Evolutionary conservation across 2,329 filamentous ascomycete species (phyloP), one percentile per base, ranked within the genome.

Genomic region (Ophiostoma himal-ulmi): DNA sequence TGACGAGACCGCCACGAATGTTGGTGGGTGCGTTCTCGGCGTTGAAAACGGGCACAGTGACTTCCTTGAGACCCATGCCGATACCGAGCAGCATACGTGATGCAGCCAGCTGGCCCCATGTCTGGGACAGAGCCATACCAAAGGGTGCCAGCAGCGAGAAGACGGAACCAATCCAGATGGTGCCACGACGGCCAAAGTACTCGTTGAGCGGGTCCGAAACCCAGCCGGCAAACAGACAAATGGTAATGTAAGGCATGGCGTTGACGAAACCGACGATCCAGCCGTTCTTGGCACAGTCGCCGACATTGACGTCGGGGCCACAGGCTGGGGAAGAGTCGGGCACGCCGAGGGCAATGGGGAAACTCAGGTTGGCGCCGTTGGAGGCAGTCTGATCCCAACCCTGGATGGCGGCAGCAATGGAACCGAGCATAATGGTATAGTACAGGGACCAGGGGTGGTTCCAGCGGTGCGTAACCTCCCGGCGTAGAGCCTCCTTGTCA

Each of bases 1-100:
- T 94, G 73, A 94, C 91, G 22, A 95, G 82, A 8, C 89, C 91
- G 73, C 91, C 90, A 76, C 91, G 86, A 70, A 93, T 89, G 1
- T 83, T 78, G 1, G 90, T 88, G 0, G 91, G 91, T 0, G 88
- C 86, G 70, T 87, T 91, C 78, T 94, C 91, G 1, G 91, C 91
- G 0, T 90, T 88, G 75, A 91, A 94, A 37, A 94, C 88, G 0
- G 91, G 91, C 1, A 92, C 89, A 67, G 83, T 82, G 82, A 68
- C 77, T 37, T 77, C 88, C 77, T 93, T 93, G 20, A 89, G 84
- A 37, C 91, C 91, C 81, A 94, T 92, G 1, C 90, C 91, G 65
- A 95, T 86, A 11, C 92, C 92, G 72, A 94, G 84, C 14, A 91
- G 82, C 72, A 94, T 85, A 60, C 73, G 88, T 67, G 88, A 89